Evolutionary conservation across 2,329 filamentous ascomycete genomes (phyloP), one percentile per base, ranked within the genome.

Genomic region (Trichoderma atrobrunneum): DNA sequence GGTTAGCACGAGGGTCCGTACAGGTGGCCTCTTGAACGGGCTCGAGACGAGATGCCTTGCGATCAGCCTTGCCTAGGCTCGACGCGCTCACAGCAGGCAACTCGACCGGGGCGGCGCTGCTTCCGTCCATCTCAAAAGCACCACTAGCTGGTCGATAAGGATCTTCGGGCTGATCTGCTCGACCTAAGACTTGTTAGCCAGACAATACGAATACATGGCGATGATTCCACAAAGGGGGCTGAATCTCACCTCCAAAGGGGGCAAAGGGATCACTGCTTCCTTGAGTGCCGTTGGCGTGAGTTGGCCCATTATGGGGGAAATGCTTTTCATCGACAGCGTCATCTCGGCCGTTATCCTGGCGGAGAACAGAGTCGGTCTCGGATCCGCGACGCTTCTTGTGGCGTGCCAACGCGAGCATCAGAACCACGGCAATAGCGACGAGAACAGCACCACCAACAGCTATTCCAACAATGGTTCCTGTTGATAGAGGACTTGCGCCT

Each of bases 221-320:
- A 12, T 16, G 10, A 1, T 59, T 5, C 6, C 3, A n/a, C 3
- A 28, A 7, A 30, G 4, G 5, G n/a, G 30, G 8, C 18, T 16
- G 16, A 59, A 48, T 73, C 79, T 76, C 76, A 85, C 85, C 84
- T 79, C 84, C 83, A 78, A 85, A 85, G 12, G 82, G 80, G 2
- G 82, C 83, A 76, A 85, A 85, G 2, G 83, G 80, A 66, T 84
- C 83, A 57, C 73, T 70, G 71, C 72, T 75, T 43, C 72, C 75
- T 48, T 76, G 76, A 18, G 72, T 78, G 8, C 76, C 74, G 1
- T 76, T 77, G 11, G 77, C 78, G 39, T 79, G 77, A 26, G 77
- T 72, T 39, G 78, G 77, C 63, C 77, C 73, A 28, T 74, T 72
- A n/a, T 75, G 73, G 7, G 74, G 75, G 32, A 74, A 74, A 24